Evolutionary conservation across 2,329 filamentous ascomycete genomes (phyloP).

Genomic region (Fusarium pilosicola): DNA sequence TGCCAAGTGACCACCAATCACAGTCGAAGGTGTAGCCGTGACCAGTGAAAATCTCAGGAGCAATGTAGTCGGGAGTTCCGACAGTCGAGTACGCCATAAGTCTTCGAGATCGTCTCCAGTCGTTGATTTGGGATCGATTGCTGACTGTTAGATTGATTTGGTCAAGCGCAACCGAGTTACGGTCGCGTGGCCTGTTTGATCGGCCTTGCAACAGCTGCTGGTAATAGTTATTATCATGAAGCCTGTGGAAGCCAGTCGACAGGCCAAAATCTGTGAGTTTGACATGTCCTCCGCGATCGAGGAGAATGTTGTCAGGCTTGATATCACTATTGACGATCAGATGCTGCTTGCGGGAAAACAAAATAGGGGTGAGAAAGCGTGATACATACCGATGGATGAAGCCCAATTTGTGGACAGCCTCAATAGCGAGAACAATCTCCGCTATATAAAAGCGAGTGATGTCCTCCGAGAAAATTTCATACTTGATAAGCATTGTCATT

Average conservation of each 20-base stretch:
- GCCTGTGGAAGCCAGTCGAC: slow-evolving; percentile 96
- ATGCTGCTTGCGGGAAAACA: neutral
- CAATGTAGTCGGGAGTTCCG: slow-evolving; percentile 98
- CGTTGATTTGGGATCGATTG: slow-evolving; percentile 97
- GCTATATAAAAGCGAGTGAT: slow-evolving; percentile 99
- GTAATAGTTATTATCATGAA: slow-evolving; percentile 98
- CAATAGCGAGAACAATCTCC: slow-evolving; percentile 97
- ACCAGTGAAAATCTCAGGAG: slow-evolving; percentile 96
- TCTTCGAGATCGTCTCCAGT: slow-evolving; percentile 94
- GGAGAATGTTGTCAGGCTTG: slow-evolving; percentile 97
- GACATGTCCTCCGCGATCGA: slow-evolving; percentile 95
- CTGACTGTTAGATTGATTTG: slow-evolving; percentile 98
- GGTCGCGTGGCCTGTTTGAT: slow-evolving; percentile 78
- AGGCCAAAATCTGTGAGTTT: slow-evolving; percentile 98
- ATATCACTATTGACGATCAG: slow-evolving; percentile 77
- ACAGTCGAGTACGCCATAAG: slow-evolving; percentile 98
- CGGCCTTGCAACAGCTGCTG: slow-evolving; percentile 90
- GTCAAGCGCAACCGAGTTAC: slow-evolving; percentile 94
- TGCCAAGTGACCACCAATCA: slow-evolving; percentile 99
- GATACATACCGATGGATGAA: slow-evolving; percentile 93
- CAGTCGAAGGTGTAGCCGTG: slow-evolving; percentile 97
- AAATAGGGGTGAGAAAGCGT: neutral
- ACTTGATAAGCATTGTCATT: slow-evolving; percentile 99
- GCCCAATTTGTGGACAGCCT: slow-evolving; percentile 96
- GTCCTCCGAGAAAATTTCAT: slow-evolving; percentile 98